Base-by-base conservation (phyloP, 208 protist genomes). In the Plasmodiophora brassicae region DNA sequence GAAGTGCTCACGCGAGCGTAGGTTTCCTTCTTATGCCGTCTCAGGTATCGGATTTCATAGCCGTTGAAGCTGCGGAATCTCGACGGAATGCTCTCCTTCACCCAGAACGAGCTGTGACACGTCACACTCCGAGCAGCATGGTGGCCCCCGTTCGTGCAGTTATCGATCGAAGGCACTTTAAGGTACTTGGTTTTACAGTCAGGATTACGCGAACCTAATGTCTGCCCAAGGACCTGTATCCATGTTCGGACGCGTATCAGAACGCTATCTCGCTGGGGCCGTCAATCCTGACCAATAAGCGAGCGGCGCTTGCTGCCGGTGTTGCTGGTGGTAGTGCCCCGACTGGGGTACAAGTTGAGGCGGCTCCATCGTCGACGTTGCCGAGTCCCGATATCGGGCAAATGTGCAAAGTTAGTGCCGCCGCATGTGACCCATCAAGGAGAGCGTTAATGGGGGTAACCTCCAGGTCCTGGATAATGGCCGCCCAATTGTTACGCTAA, bases 381-480 rank as follows among this genome's bases (percentile, higher is more conserved):
- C 14, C 5, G 5, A 78, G n/a, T n/a, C 65, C 65, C n/a, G 65
- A 78, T 78, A 5, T 78, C 5, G 5, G 14, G 10, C 32, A 5
- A 78, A 78, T 78, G 65, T 78, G 65, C 65, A 78, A 78, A 32
- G 65, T 78, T 38, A 5, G 5, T 5, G 14, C 25, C 14, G 20
- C n/a, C 41, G 65, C n/a, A 14, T 78, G 5, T 36, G 5, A n/a
- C 20, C 32, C 5, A n/a, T 38, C 65, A 32, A 44, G 41, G 32
- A 57, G 65, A 44, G 32, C 32, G 32, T 78, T n/a, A 78, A 5
- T 78, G 5, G n/a, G n/a, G n/a, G n/a, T n/a, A n/a, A n/a, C 41
- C 14, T 38, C 41, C n/a, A 78, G 65, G 65, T 78, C n/a, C n/a
- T 78, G 20, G 65, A 78, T 44, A 78, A 78, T 38, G 65, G 65